Conservation (phyloP, 2,329 filamentous ascomycete species). For the Botryosphaeria dothidea region DNA sequence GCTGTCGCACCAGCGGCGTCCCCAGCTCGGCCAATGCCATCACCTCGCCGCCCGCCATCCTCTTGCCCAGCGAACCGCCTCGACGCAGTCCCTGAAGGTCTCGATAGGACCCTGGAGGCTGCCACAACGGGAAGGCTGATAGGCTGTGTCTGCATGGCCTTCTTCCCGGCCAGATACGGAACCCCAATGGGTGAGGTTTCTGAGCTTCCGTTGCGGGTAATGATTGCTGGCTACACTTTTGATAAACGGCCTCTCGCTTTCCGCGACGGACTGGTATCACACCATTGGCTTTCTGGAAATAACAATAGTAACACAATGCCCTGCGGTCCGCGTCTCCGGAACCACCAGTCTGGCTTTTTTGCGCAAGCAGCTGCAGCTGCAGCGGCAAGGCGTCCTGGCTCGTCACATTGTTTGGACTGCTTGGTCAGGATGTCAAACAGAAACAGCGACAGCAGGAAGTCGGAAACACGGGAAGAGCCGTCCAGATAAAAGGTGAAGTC, state of each 20-base stretch:
- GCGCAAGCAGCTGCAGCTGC: not conserved
- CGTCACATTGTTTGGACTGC: not conserved
- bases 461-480: not conserved
- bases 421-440: too few species aligned
- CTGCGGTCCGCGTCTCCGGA: not conserved
- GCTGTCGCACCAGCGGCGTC: conserved; percentile 2
- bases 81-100: not conserved
- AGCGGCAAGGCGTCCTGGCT: not conserved
- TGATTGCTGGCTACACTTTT: not conserved
- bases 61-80: not conserved
- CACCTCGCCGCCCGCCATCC: not conserved
- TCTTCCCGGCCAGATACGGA: not conserved
- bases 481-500: not conserved
- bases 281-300: not conserved
- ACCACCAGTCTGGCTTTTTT: not conserved
- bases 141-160: not conserved
- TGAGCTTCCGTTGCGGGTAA: conserved; percentile 11
- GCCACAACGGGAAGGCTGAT: not conserved
- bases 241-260: not conserved
- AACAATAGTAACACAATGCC: not conserved
- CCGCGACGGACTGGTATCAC: not conserved
- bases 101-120: too few species aligned
- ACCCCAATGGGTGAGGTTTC: not conserved
- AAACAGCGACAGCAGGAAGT: not conserved
- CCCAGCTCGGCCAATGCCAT: not conserved